Evolutionary conservation across 2,329 filamentous ascomycete genomes (phyloP).

Genomic region (Fusarium musae): DNA sequence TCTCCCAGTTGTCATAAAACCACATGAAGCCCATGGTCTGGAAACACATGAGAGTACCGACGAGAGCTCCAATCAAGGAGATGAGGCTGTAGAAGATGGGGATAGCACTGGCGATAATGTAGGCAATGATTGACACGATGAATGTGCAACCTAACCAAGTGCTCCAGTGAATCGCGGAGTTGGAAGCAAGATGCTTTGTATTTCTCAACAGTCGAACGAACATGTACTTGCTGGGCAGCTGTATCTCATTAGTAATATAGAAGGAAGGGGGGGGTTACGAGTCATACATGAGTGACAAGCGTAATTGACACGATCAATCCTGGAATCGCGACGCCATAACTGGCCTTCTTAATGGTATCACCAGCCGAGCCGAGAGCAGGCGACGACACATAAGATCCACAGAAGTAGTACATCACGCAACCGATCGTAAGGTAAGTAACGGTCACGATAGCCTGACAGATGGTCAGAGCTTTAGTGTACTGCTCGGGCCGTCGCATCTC

Average conservation of each 20-base stretch:
- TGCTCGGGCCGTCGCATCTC: conserved; percentile 48
- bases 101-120: conserved; percentile 40
- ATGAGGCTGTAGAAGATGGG: conserved; percentile 44
- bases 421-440: conserved; percentile 49
- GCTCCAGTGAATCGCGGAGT: conserved; percentile 44
- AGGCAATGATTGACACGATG: conserved; percentile 39
- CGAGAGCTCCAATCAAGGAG: conserved; percentile 43
- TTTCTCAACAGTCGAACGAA: conserved; percentile 39
- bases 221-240: conserved; percentile 25
- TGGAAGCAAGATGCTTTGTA: conserved; percentile 45
- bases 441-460: conserved; percentile 44
- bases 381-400: conserved; percentile 58
- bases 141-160: conserved; percentile 47
- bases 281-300: conserved; percentile 39
- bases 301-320: conserved; percentile 44
- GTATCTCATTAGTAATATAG: not conserved
- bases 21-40: conserved; percentile 47
- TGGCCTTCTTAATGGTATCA: conserved; percentile 54
- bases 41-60: conserved; percentile 46
- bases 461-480: conserved; percentile 41
- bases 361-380: conserved; percentile 60
- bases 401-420: conserved; percentile 57
- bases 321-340: conserved; percentile 52
- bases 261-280: too few species aligned
- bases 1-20: conserved; percentile 45